Evolutionary conservation across 2,329 filamentous ascomycete genomes (phyloP), one percentile per base, ranked within the genome.

Genomic region (Zelopaecilomyces penicillatus): DNA sequence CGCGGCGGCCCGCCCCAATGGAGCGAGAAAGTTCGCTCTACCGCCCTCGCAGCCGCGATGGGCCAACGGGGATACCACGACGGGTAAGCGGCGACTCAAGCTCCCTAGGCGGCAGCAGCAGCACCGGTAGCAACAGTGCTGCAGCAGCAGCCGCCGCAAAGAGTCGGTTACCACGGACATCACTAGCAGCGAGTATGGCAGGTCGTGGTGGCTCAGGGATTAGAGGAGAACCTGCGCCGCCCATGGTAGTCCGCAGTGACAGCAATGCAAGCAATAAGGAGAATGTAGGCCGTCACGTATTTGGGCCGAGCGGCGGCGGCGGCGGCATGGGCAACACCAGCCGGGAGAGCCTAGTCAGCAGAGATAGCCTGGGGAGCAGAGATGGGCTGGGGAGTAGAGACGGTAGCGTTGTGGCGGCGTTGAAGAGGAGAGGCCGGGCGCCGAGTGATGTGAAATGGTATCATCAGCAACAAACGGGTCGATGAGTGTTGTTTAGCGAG

Each of bases 21-120:
- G 69, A 71, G 41, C 68, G 69, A 8, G 69, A 73, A 10, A 55
- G 58, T 27, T 53, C 60, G 30, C 41, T 68, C 3, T 70, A 71
- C 47, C 61, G 68, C 12, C 70, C 69, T 1, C 59, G 64, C 6
- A 70, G 67, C 52, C 58, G 64, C 30, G 67, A 70, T 40, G 63
- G 66, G 1, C 59, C 63, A 8, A 68, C 65, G n/a, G 63, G 59
- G 37, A 64, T 70, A 11, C 69, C 69, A 4, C 60, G 69, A 30
- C 61, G 69, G 12, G 60, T 71, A 40, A 72, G 66, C 50, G 68
- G 65, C 39, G 69, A 70, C 44, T 56, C 62, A 5, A 52, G 52
- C 33, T 57, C 57, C 4, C 49, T 56, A 33, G 49, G 52, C 39
- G 53, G 52, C 44, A 53, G 48, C 39, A 39, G 49, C 36, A 44